A percentile compares a stretch with the other conserved stretches of the same genome.
Evolutionary conservation across 768 basidiomycete genomes (phyloP).

Genomic region (Mycena indigotica): DNA sequence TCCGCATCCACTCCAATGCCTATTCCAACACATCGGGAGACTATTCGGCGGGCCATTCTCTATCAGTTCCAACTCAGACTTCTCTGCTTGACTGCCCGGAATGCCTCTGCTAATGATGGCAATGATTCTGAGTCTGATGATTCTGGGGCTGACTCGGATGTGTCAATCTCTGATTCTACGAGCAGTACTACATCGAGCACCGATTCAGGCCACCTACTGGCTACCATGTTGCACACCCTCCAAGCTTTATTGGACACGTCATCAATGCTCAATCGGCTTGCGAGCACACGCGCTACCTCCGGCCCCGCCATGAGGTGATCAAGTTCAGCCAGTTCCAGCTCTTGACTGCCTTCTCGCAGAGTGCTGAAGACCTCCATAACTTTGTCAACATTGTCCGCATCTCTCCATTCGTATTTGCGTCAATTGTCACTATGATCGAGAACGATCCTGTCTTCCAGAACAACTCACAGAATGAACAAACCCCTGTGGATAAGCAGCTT

Average conservation of each 20-base stretch:
- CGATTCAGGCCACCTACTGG: neutral
- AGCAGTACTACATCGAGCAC: neutral
- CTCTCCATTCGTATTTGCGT: slow-evolving; percentile 29
- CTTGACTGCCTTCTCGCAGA: slow-evolving; percentile 29
- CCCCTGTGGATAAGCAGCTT: slow-evolving; percentile 32
- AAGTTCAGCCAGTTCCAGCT: slow-evolving; percentile 30
- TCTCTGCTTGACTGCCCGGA: neutral
- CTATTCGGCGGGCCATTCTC: neutral
- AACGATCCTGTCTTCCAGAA: slow-evolving; percentile 31
- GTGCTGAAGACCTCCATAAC: slow-evolving; percentile 25
- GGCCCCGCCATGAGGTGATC: slow-evolving; percentile 12
- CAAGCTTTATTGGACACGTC: neutral
- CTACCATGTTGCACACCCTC: neutral
- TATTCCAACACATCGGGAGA: neutral
- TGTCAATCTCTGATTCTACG: neutral
- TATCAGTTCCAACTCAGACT: neutral
- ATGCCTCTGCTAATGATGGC: neutral
- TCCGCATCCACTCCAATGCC: neutral
- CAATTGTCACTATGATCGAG: slow-evolving; percentile 32
- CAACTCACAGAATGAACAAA: slow-evolving; percentile 30
- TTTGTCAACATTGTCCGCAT: slow-evolving; percentile 30
- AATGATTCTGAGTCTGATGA: no score
- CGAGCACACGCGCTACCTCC: slow-evolving; percentile 16
- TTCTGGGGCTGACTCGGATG: neutral
- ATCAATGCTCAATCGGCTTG: neutral